Evolutionary conservation across 2,329 filamentous ascomycete genomes (phyloP).

Genomic region (Talaromyces amestolkiae): DNA sequence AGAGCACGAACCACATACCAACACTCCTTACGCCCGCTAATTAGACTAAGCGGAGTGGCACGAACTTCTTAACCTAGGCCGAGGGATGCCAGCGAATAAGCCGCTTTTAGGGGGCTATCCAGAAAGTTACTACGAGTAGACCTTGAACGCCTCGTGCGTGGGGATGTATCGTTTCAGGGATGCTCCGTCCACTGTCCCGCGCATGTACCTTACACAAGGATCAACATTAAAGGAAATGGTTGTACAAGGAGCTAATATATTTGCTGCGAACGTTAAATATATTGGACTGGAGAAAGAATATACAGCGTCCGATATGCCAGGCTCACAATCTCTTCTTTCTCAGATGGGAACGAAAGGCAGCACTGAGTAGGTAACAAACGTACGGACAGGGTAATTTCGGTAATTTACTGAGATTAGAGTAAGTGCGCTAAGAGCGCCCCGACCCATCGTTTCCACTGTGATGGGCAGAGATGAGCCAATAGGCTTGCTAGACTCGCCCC

Average conservation of each 20-base stretch:
- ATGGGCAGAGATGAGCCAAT: conserved; percentile 4
- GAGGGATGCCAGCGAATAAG: neutral
- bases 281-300: neutral
- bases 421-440: neutral
- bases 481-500: neutral
- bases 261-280: neutral
- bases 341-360: neutral
- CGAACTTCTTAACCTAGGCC: neutral
- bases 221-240: neutral
- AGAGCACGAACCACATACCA: neutral
- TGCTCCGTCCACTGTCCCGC: neutral
- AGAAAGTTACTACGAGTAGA: neutral
- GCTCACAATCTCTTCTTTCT: neutral
- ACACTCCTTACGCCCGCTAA: neutral
- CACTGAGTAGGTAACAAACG: neutral
- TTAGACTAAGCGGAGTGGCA: conserved; percentile 2
- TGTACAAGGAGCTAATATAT: neutral
- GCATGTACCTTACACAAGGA: neutral
- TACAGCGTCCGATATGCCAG: neutral
- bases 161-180: neutral
- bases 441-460: conserved; percentile 5
- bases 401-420: conserved; percentile 3
- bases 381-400: neutral
- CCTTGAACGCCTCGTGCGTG: conserved; percentile 1
- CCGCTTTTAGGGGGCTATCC: neutral